Conservation (phyloP, 176 grass and related monocot genomes). For the Oryza rufipogon region DNA sequence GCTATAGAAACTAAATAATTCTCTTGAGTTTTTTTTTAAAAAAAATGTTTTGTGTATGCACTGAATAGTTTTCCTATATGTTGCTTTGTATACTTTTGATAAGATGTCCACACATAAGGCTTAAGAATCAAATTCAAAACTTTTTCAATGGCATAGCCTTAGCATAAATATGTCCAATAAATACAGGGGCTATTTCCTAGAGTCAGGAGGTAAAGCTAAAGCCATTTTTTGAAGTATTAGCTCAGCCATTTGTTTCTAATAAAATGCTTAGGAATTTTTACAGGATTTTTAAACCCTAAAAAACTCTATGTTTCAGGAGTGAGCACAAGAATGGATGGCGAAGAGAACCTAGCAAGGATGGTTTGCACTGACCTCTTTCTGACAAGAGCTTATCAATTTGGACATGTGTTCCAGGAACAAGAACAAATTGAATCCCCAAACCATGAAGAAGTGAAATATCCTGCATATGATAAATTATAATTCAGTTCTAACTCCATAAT, state of each 20-base stretch:
- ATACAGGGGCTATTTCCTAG: background rate
- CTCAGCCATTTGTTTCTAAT: background rate
- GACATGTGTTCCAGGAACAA: conserved; percentile 83
- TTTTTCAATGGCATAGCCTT: background rate
- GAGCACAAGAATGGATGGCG: background rate
- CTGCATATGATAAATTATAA: conserved; percentile 48
- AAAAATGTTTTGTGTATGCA: background rate
- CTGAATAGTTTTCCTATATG: conserved; percentile 12
- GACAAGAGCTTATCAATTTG: conserved; percentile 82
- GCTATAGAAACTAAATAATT: conserved; percentile 1
- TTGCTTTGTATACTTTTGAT: background rate
- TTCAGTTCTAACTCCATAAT: background rate
- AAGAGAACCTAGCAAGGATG: background rate
- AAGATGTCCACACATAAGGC: background rate
- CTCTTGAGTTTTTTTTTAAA: background rate
- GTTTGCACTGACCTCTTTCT: conserved; percentile 68
- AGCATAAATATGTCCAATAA: conserved; percentile 3
- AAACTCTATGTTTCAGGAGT: background rate
- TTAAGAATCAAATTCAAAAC: background rate
- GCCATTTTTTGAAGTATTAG: background rate
- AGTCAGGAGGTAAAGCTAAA: background rate
- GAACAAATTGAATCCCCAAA: conserved; percentile 93
- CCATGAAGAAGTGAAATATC: conserved; percentile 97
- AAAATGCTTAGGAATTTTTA: background rate
- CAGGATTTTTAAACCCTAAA: background rate